A percentile compares a stretch with the other conserved stretches of the same genome.
Conservation (phyloP, 176 grass and related monocot genomes). For the Paspalum vaginatum region DNA sequence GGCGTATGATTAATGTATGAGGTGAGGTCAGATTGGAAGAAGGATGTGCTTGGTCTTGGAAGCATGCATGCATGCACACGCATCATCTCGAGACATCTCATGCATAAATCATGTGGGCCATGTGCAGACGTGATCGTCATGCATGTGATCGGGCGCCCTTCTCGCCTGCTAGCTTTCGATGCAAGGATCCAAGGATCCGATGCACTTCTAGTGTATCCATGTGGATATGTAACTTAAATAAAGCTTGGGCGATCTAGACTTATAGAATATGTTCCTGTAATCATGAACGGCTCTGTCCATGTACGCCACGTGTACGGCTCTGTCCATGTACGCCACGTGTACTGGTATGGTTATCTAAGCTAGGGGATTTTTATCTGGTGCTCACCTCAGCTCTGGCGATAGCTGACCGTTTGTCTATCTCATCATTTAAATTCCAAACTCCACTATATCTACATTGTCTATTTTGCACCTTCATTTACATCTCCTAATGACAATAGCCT, state of each 20-base stretch:
- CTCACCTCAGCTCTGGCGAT: too few species aligned
- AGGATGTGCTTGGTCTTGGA: constrained; percentile 31
- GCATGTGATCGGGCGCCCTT: constrained; percentile 39
- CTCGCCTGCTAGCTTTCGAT: constrained; percentile 1
- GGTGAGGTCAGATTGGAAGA: constrained; percentile 36
- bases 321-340: background rate
- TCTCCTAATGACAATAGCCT: too few species aligned
- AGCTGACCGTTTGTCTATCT: too few species aligned
- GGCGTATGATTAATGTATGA: background rate
- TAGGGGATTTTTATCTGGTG: too few species aligned
- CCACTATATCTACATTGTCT: too few species aligned
- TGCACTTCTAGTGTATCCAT: background rate
- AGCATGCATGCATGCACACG: background rate
- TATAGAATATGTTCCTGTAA: background rate
- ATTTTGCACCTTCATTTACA: too few species aligned
- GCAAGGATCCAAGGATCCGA: constrained; percentile 41
- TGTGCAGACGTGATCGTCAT: constrained; percentile 44
- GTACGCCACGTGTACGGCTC: background rate
- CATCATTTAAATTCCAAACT: too few species aligned
- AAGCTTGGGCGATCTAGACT: background rate
- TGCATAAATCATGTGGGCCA: constrained; percentile 53
- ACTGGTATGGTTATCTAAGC: background rate
- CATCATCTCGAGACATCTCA: constrained; percentile 31
- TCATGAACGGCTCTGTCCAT: constrained; percentile 10
- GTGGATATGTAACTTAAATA: background rate